Conservation (phyloP, 176 grass and related monocot species). For the Elaeis guineensis region DNA sequence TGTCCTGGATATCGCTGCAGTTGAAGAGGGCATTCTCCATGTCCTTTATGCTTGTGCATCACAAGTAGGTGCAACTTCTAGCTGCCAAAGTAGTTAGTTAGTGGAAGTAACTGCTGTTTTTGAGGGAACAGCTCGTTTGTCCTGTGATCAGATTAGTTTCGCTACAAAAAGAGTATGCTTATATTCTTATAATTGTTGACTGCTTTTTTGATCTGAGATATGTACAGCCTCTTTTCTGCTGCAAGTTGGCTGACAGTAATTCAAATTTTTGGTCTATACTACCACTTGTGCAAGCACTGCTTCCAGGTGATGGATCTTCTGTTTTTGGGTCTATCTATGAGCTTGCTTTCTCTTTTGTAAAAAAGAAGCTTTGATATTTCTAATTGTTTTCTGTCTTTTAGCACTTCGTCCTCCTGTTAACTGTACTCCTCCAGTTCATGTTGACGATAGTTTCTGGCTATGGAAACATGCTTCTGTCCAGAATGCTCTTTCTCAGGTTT, state of each 20-base stretch:
- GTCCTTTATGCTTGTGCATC: slow-evolving; percentile 70
- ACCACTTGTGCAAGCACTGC: slow-evolving; percentile 88
- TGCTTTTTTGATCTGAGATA: slow-evolving; percentile 28
- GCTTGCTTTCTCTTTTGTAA: slow-evolving; percentile 10
- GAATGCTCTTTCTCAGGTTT: slow-evolving; percentile 82
- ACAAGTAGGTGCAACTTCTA: slow-evolving; percentile 38
- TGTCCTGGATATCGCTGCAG: slow-evolving; percentile 82
- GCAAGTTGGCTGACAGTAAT: slow-evolving; percentile 61
- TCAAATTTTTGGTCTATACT: slow-evolving; percentile 80
- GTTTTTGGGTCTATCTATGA: neutral
- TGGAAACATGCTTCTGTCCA: slow-evolving; percentile 75
- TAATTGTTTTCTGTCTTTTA: slow-evolving; percentile 31
- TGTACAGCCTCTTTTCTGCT: slow-evolving; percentile 60
- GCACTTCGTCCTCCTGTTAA: slow-evolving; percentile 73
- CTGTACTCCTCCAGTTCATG: slow-evolving; percentile 40
- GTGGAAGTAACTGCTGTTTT: neutral
- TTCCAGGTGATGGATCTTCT: slow-evolving; percentile 53
- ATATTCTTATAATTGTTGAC: neutral
- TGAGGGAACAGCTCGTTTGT: neutral
- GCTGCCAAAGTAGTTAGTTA: neutral
- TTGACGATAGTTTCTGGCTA: slow-evolving; percentile 78
- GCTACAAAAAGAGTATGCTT: neutral
- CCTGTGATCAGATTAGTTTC: neutral
- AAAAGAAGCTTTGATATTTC: neutral
- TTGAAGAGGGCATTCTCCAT: slow-evolving; percentile 97